phyloP scores from a whole-genome alignment of 2,329 filamentous ascomycete species.

The Acarospora socialis region DNA sequence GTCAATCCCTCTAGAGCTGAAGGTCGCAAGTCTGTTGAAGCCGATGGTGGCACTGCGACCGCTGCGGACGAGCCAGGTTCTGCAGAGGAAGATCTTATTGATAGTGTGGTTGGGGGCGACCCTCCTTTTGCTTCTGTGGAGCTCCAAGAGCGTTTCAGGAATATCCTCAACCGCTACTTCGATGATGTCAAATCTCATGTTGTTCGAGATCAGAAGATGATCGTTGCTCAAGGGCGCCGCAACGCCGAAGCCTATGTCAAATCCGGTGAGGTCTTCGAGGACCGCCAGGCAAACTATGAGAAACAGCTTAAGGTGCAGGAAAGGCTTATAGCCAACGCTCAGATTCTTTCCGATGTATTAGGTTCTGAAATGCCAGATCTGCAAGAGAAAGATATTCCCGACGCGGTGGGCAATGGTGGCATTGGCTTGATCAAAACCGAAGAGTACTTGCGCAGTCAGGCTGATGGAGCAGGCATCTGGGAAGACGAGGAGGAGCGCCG shows the following conservation, averaged over 20 bases:
- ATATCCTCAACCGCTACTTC: constrained; percentile 74
- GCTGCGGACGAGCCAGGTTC: constrained; percentile 34
- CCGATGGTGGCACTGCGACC: constrained; percentile 54
- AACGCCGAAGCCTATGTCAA: constrained; percentile 98
- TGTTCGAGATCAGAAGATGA: constrained; percentile 78
- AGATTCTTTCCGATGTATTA: constrained; percentile 76
- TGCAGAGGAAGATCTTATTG: constrained; percentile 35
- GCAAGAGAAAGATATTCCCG: constrained; percentile 62
- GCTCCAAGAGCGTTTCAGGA: constrained; percentile 72
- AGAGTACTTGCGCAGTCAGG: constrained; percentile 80
- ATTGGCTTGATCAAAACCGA: constrained; percentile 91
- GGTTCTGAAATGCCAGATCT: constrained; percentile 88
- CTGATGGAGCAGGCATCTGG: constrained; percentile 90
- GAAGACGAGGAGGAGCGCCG: constrained; percentile 95
- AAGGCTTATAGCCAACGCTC: constrained; percentile 76
- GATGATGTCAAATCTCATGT: constrained; percentile 86
- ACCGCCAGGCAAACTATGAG: constrained; percentile 89
- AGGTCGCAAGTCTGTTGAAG: constrained; percentile 69
- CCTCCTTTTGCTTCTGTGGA: constrained; percentile 62
- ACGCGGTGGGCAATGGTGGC: constrained; percentile 52
- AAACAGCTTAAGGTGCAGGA: constrained; percentile 87
- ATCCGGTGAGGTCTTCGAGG: constrained; percentile 95
- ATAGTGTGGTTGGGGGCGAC: constrained; percentile 41
- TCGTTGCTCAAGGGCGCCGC: constrained; percentile 73
- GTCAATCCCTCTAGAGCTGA: constrained; percentile 58